Evolutionary conservation across 352 stramenopile genomes (phyloP).

Genomic region (Sclerospora graminicola): DNA sequence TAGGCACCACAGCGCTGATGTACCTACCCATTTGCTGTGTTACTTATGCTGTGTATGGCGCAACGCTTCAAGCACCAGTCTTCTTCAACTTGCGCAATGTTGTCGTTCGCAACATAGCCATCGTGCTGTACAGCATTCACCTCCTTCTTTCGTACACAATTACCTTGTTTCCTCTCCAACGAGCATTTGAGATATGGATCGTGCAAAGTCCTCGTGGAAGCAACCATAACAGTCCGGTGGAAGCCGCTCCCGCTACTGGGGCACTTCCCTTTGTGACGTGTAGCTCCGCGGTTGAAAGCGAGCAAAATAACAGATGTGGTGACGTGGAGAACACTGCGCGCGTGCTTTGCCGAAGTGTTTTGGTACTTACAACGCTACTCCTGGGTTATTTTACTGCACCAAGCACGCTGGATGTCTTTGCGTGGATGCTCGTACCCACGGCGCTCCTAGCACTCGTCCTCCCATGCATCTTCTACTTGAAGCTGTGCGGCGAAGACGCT

Average conservation of each 20-base stretch:
- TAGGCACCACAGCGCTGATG: conserved; percentile 35
- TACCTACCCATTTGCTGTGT: conserved; percentile 71
- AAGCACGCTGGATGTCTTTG: conserved; percentile 51
- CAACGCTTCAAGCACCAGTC: conserved; percentile 59
- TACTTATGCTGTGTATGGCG: conserved; percentile 67
- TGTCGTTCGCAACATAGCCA: conserved; percentile 56
- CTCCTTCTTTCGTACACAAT: conserved; percentile 61
- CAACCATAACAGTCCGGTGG: conserved; percentile 9
- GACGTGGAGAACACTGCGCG: conserved; percentile 26
- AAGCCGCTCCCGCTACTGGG: conserved; percentile 12
- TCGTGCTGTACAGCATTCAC: conserved; percentile 70
- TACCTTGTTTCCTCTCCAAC: conserved; percentile 58
- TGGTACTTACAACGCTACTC: conserved; percentile 39
- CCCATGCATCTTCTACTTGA: conserved; percentile 62
- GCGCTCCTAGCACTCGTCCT: conserved; percentile 51
- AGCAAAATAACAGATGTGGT: conserved; percentile 12
- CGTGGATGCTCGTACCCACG: conserved; percentile 49
- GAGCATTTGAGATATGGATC: conserved; percentile 48
- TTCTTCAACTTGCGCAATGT: conserved; percentile 81
- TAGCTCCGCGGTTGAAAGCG: background rate
- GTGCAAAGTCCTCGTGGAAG: conserved; percentile 16
- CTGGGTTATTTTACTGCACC: conserved; percentile 44
- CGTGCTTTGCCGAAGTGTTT: conserved; percentile 34
- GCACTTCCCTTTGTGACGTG: conserved; percentile 15
- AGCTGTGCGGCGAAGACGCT: conserved; percentile 54